phyloP scores from a whole-genome alignment of 345 rosid genomes.

The thale cress (Arabidopsis thaliana) region TAIR10.1 NC_003070.9:2643501-2644000 shows the following conservation, averaged over 20 bases:
- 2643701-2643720: conserved; percentile 50
- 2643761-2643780: conserved; percentile 13
- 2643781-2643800: conserved; percentile 44
- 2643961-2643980: conserved; percentile 42
- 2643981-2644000: conserved; percentile 64
- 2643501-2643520: conserved; percentile 73
- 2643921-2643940: conserved; percentile 50
- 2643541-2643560: conserved; percentile 60
- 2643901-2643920: conserved; percentile 69
- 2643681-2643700: conserved; percentile 56
- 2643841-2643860: conserved; percentile 59
- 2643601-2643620: conserved; percentile 41
- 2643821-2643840: conserved; percentile 57
- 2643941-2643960: conserved; percentile 22
- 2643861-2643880: conserved; percentile 72
- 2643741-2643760: conserved; percentile 51
- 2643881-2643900: conserved; percentile 64
- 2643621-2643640: conserved; percentile 62
- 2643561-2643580: conserved; percentile 56
- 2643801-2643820: conserved; percentile 42
- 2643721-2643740: conserved; percentile 62
- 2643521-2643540: conserved; percentile 67
- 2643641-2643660: conserved; percentile 74
- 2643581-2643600: conserved; percentile 28
- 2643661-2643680: conserved; percentile 85